Conservation (phyloP, 176 grass and related monocot species). For the barley (Hordeum vulgare) region MorexV3_pseudomolecules_assembly NC_058523.1:516022959-516023458, state of each 20-base stretch:
- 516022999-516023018: conserved; percentile 90
- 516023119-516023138: conserved; percentile 19
- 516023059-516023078: conserved; percentile 70
- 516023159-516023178: background rate
- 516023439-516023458: background rate
- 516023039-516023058: conserved; percentile 44
- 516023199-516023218: background rate
- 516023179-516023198: background rate
- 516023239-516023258: background rate
- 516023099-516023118: conserved; percentile 92
- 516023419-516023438: background rate
- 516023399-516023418: background rate
- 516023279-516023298: background rate
- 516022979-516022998: conserved; percentile 51
- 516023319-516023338: conserved; percentile 1
- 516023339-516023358: background rate
- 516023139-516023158: conserved; percentile 7
- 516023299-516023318: background rate
- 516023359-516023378: background rate
- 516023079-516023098: conserved; percentile 59
- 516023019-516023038: conserved; percentile 61
- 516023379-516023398: background rate
- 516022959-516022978: conserved; percentile 66
- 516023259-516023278: background rate
- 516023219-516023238: background rate